Percentiles rank a stretch among this genome's conserved stretches.
Evolutionary conservation across 1,139 yeast genomes (phyloP).

Genomic region (Kodamaea anthophila): DNA sequence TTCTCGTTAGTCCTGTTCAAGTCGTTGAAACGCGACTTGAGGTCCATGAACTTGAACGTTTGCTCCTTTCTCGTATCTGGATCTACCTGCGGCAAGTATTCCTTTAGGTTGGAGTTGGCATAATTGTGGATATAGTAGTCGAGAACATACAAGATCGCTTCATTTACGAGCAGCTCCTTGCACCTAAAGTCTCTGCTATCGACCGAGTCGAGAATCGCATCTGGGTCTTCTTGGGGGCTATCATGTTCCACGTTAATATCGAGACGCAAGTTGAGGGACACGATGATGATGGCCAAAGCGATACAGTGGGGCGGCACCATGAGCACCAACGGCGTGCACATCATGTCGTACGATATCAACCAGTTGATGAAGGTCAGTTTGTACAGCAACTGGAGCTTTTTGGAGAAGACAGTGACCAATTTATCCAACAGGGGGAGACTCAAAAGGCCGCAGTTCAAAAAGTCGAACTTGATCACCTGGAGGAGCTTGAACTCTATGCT

Average conservation of each 20-base stretch:
- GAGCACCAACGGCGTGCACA: slow-evolving; percentile 64
- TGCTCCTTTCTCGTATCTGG: slow-evolving; percentile 38
- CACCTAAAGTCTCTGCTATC: slow-evolving; percentile 41
- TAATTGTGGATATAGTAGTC: slow-evolving; percentile 55
- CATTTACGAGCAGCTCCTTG: slow-evolving; percentile 50
- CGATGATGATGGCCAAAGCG: slow-evolving; percentile 59
- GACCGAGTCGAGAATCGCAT: slow-evolving; percentile 24
- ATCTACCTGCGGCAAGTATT: slow-evolving; percentile 23
- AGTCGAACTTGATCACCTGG: slow-evolving; percentile 72
- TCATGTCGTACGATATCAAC: slow-evolving; percentile 69
- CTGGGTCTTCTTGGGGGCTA: slow-evolving; percentile 15
- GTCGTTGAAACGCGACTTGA: slow-evolving; percentile 40
- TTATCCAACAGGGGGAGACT: slow-evolving; percentile 49
- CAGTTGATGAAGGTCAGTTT: slow-evolving; percentile 56
- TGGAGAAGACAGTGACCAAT: slow-evolving; percentile 61
- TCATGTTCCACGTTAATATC: slow-evolving; percentile 23
- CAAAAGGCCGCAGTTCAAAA: slow-evolving; percentile 48
- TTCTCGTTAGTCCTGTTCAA: slow-evolving; percentile 30
- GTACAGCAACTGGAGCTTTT: slow-evolving; percentile 43
- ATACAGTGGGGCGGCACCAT: slow-evolving; percentile 76
- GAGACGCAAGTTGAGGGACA: slow-evolving; percentile 33
- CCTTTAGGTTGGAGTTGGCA: slow-evolving; percentile 23
- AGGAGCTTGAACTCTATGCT: slow-evolving; percentile 63
- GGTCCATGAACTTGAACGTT: slow-evolving; percentile 42
- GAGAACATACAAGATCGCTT: slow-evolving; percentile 54